phyloP scores from a whole-genome alignment of 306 rosid species.

The Gastrolobium villosum region DNA sequence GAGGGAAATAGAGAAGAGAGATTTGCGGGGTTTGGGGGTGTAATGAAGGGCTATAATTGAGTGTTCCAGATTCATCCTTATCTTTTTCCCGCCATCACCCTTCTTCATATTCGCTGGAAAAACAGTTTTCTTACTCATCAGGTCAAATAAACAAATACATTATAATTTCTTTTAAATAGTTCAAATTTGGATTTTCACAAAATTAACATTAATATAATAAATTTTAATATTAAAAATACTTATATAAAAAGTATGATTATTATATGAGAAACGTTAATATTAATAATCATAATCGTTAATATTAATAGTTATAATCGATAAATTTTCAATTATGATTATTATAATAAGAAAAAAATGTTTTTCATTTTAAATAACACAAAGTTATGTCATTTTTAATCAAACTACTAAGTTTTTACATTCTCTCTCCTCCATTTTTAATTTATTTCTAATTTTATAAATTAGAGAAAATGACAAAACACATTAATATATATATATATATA shows the following conservation, averaged over 20 bases:
- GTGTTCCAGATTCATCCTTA: conserved; percentile 1
- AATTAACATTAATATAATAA: background rate
- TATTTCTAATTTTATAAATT: too few relatives aligned
- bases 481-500: too few relatives aligned
- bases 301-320: too few relatives aligned
- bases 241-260: background rate
- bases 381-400: too few relatives aligned
- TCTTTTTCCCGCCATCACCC: background rate
- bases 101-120: conserved; percentile 8
- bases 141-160: background rate
- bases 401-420: too few relatives aligned
- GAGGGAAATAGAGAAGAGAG: conserved; percentile 35
- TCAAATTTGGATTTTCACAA: background rate
- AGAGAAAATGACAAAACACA: too few relatives aligned
- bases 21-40: background rate
- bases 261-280: too few relatives aligned
- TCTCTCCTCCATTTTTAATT: too few relatives aligned
- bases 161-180: background rate
- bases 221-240: background rate
- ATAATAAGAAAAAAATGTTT: too few relatives aligned
- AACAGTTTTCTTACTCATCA: conserved; percentile 14
- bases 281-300: too few relatives aligned
- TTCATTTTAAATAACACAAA: too few relatives aligned
- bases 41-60: conserved; percentile 40
- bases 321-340: too few relatives aligned